Evolutionary conservation across 1,284 basidiomycete species (phyloP).

Genomic region (Marasmius fiardii): DNA sequence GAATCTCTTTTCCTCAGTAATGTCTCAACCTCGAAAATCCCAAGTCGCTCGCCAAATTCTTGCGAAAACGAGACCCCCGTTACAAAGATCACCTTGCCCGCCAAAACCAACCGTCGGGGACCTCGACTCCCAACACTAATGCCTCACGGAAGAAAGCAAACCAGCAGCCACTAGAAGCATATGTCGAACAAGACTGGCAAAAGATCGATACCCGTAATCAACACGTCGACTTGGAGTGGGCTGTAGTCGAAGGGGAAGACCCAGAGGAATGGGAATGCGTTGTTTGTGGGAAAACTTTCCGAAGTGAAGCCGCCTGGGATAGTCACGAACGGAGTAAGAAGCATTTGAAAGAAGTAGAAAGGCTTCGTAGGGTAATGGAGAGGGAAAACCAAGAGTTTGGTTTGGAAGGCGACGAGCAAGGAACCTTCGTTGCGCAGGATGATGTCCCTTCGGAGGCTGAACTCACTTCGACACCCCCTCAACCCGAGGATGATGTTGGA

Average conservation of each 20-base stretch:
- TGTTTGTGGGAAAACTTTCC: slow-evolving; percentile 90
- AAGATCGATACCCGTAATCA: slow-evolving; percentile 42
- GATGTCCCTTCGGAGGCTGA: not conserved
- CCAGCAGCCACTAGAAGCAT: slow-evolving; percentile 32
- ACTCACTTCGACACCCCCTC: not conserved
- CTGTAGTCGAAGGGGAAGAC: slow-evolving; percentile 65
- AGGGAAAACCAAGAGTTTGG: slow-evolving; percentile 73
- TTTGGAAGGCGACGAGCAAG: slow-evolving; percentile 26
- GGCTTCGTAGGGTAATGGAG: slow-evolving; percentile 70
- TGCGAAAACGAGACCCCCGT: slow-evolving; percentile 92
- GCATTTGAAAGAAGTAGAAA: slow-evolving; percentile 86
- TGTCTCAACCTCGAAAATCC: slow-evolving; percentile 27
- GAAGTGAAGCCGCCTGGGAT: slow-evolving; percentile 91
- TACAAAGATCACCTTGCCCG: slow-evolving; percentile 72
- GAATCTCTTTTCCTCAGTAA: not conserved
- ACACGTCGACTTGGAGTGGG: slow-evolving; percentile 67
- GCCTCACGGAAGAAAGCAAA: slow-evolving; percentile 18
- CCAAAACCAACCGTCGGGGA: slow-evolving; percentile 29
- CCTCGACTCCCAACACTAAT: slow-evolving; percentile 22
- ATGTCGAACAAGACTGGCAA: slow-evolving; percentile 85
- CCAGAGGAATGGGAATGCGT: slow-evolving; percentile 91
- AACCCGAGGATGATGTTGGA: slow-evolving; percentile 17
- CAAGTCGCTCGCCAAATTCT: slow-evolving; percentile 80
- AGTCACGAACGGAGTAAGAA: slow-evolving; percentile 98
- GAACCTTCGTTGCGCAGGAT: not conserved